These are phyloP conservation scores for Chamaecyparis obtusa DNA, from an alignment of 75 land plant species.

Conservation along the genomic window DNA sequence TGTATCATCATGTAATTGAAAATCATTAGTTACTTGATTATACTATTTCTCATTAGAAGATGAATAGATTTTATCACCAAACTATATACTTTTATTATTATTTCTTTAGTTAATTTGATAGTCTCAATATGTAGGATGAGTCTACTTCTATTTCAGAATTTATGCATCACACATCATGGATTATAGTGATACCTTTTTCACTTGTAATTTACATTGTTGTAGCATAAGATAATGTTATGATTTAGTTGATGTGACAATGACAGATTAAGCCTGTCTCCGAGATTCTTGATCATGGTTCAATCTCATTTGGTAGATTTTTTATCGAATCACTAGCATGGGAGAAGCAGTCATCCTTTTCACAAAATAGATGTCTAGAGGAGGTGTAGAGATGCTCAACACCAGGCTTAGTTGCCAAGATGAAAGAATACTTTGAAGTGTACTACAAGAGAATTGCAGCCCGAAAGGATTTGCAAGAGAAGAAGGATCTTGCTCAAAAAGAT, in stretches of 20 bases:
- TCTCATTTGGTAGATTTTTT: conserved; percentile 53
- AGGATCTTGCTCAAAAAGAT: not conserved
- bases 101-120: not conserved
- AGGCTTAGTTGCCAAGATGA: conserved; percentile 26
- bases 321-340: conserved; percentile 54
- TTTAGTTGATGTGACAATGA: not conserved
- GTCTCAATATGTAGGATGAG: not conserved
- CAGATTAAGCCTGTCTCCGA: not conserved
- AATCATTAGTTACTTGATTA: not conserved
- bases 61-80: too few relatives aligned
- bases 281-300: conserved; percentile 14
- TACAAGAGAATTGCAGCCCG: conserved; percentile 9
- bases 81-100: not conserved
- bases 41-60: not conserved
- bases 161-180: not conserved
- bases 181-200: not conserved
- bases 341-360: conserved; percentile 42
- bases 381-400: conserved; percentile 25
- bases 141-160: not conserved
- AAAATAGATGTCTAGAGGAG: conserved; percentile 49
- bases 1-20: not conserved
- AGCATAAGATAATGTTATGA: not conserved
- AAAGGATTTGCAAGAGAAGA: not conserved
- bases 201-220: not conserved
- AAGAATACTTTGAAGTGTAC: conserved; percentile 28